Evolutionary conservation across 1,139 yeast species (phyloP).

Genomic region (Geotrichum aggregatum): DNA sequence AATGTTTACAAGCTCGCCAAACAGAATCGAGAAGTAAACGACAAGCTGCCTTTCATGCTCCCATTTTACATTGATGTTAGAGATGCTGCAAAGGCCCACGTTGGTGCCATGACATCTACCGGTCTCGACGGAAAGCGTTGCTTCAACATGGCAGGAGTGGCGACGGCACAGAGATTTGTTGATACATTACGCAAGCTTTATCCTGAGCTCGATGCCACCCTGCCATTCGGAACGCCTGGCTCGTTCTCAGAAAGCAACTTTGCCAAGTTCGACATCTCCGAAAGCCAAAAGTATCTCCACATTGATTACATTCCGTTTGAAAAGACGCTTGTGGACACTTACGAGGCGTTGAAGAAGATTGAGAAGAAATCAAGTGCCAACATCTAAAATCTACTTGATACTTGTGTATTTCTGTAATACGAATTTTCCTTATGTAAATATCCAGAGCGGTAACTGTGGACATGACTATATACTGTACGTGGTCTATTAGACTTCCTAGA

Average conservation of each 20-base stretch:
- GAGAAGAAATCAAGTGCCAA: background rate
- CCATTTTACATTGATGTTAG: conserved; percentile 20
- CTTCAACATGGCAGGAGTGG: conserved; percentile 39
- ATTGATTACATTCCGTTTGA: conserved; percentile 28
- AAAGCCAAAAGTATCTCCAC: conserved; percentile 25
- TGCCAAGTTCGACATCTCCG: conserved; percentile 23
- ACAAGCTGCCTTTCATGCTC: conserved; percentile 3
- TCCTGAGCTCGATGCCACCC: conserved; percentile 15
- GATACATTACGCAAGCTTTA: conserved; percentile 35
- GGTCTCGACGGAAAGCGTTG: conserved; percentile 40
- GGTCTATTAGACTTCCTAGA: too few species aligned
- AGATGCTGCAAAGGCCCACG: conserved; percentile 19
- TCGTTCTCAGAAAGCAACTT: conserved; percentile 2
- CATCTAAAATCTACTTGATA: too few species aligned
- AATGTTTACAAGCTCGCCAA: conserved; percentile 22
- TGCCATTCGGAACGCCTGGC: conserved; percentile 16
- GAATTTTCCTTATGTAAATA: too few species aligned
- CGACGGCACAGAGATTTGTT: conserved; percentile 36
- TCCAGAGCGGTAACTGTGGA: too few species aligned
- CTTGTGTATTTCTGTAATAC: too few species aligned
- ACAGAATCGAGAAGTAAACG: background rate
- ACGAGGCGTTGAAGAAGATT: conserved; percentile 23
- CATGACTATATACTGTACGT: too few species aligned
- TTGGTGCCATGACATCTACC: conserved; percentile 24
- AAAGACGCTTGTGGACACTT: conserved; percentile 24